Base-by-base conservation (phyloP, 441 rosid species). In the Mallotus repandus region DNA sequence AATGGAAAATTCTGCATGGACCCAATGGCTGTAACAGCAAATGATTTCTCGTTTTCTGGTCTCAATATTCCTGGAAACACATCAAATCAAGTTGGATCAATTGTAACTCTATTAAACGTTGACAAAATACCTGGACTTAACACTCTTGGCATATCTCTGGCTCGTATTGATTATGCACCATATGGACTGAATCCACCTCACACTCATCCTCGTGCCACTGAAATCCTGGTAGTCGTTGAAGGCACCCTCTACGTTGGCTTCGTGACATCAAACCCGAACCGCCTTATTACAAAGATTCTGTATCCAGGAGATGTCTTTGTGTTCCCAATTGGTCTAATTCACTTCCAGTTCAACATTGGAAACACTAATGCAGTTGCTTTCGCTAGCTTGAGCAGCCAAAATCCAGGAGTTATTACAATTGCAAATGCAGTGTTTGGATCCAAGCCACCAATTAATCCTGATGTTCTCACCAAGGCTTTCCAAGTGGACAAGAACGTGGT, bases 101-200 rank as follows among this genome's bases (percentile, higher is more conserved):
- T 19, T 25, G 88, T 84, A 12, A 89, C 84, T 15, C 62, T 59
- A 16, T 70, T 78, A 8, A 74, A 61, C 29, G 85, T 82, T 0
- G 82, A 83, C 46, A 68, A 22, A 46, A 73, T 86, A 61, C 72
- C 82, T 0, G 86, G 94, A 50, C 72, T 85, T 16, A 88, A 86
- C 3, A 43, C 46, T 43, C 46, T 43, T 8, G 46, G 46, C 6
- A 43, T 43, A 43, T 43, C 46, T 8, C 78, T 84, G 85, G 8
- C 79, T 49, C 84, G 90, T 49, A 68, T 86, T 15, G 84, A 88
- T 75, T 79, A 59, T 29, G 89, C 76, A 0, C 85, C 84, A 88
- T 43, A 43, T 3, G 46, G 46, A 43, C 46, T 43, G 9, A 43
- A 43, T 43, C 46, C 46, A 43, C 46, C 46, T 43, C 46, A 43